Evolutionary conservation across 805 yeast genomes (phyloP).

Genomic region (Pichia deserticola): DNA sequence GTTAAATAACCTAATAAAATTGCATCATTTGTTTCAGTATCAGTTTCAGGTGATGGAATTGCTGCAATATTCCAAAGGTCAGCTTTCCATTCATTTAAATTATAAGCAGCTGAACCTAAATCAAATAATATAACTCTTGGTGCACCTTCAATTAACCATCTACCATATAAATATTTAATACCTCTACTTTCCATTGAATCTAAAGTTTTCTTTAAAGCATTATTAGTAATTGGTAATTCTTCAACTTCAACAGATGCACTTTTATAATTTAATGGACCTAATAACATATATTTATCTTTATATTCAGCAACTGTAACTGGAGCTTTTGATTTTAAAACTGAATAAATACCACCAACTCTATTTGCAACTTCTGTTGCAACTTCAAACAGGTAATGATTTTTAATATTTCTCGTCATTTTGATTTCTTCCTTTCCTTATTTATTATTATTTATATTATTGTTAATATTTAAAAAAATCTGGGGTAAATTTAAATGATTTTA

Average conservation of each 20-base stretch:
- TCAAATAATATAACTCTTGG: conserved; percentile 90
- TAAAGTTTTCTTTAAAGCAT: conserved; percentile 50
- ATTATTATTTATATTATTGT: not conserved
- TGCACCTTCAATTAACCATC: conserved; percentile 98
- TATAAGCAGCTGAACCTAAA: conserved; percentile 59
- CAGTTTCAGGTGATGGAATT: conserved; percentile 88
- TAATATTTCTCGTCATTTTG: conserved; percentile 72
- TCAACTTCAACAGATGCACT: conserved; percentile 80
- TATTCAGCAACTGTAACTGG: conserved; percentile 95
- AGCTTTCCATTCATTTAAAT: conserved; percentile 86
- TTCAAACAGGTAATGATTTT: conserved; percentile 83
- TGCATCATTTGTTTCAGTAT: conserved; percentile 85
- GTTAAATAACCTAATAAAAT: conserved; percentile 86
- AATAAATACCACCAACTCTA: conserved; percentile 95
- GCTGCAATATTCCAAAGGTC: conserved; percentile 90
- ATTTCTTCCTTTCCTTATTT: too few species aligned
- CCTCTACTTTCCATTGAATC: conserved; percentile 81
- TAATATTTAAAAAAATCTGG: not conserved
- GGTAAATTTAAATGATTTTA: too few species aligned
- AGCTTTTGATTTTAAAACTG: conserved; percentile 93
- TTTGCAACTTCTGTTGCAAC: conserved; percentile 97
- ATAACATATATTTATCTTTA: conserved; percentile 72
- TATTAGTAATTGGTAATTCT: conserved; percentile 44
- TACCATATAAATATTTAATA: conserved; percentile 74
- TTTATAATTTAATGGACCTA: conserved; percentile 78